phyloP scores from a whole-genome alignment of 108 stramenopile species.

The Fragilaria radians region DNA sequence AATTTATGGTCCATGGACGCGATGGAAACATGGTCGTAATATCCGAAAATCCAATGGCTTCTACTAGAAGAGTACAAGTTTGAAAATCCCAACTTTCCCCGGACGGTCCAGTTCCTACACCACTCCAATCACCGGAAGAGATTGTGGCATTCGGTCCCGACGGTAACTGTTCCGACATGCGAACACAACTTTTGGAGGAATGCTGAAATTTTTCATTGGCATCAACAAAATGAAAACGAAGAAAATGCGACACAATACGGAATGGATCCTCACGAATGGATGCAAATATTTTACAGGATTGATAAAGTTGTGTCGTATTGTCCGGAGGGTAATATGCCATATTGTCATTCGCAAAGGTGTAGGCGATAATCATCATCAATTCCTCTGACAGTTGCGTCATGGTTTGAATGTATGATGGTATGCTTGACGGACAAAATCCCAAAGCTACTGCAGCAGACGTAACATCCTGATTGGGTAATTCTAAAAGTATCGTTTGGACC shows the following conservation, averaged over 20 bases:
- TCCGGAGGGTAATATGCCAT: constrained; percentile 80
- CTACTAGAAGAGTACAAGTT: constrained; percentile 36
- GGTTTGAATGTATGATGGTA: constrained; percentile 46
- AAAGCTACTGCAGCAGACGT: constrained; percentile 17
- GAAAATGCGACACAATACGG: not conserved
- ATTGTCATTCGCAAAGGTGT: constrained; percentile 81
- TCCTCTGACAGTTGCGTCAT: constrained; percentile 44
- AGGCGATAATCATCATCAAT: constrained; percentile 74
- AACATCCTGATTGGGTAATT: constrained; percentile 13
- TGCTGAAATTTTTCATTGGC: not conserved
- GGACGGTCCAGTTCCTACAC: constrained; percentile 48
- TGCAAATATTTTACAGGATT: constrained; percentile 52
- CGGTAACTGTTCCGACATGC: constrained; percentile 52
- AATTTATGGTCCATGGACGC: constrained; percentile 39
- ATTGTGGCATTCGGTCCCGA: constrained; percentile 50
- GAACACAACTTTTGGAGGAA: constrained; percentile 40
- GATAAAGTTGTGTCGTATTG: constrained; percentile 34
- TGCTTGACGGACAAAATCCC: constrained; percentile 33
- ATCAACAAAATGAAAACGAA: not conserved
- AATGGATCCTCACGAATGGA: not conserved
- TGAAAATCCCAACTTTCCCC: constrained; percentile 80
- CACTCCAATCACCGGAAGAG: constrained; percentile 56
- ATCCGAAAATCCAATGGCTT: constrained; percentile 36
- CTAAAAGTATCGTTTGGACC: constrained; percentile 1
- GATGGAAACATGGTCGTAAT: constrained; percentile 43